These are phyloP conservation scores for Microthlaspi erraticum DNA, from an alignment of 345 rosid species.

Conservation along the genomic window DNA sequence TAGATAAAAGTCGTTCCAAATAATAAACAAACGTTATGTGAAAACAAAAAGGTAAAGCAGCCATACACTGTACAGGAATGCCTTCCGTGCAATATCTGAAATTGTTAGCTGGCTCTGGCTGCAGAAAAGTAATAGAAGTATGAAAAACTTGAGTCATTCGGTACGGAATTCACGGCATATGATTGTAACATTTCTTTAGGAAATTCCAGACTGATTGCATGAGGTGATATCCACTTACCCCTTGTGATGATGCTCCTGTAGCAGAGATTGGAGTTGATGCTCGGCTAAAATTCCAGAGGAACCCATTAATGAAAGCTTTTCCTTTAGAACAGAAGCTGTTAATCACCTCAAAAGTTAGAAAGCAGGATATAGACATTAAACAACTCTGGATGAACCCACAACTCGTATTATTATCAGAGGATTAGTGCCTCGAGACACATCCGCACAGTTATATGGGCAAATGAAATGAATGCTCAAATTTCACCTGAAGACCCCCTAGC, in stretches of 20 bases:
- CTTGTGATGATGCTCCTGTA: conserved; percentile 86
- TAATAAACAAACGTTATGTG: conserved; percentile 10
- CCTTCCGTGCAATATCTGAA: conserved; percentile 95
- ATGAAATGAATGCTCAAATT: conserved; percentile 26
- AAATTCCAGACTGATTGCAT: conserved; percentile 26
- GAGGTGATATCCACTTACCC: conserved; percentile 62
- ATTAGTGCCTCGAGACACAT: conserved; percentile 15
- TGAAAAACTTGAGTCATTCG: conserved; percentile 3
- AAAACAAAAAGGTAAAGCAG: conserved; percentile 33
- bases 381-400: conserved; percentile 13
- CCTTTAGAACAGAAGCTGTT: conserved; percentile 94
- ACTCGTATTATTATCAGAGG: conserved; percentile 16
- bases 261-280: conserved; percentile 95
- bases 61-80: conserved; percentile 95
- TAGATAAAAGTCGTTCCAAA: conserved; percentile 25
- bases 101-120: conserved; percentile 85
- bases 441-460: conserved; percentile 16
- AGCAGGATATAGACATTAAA: conserved; percentile 10
- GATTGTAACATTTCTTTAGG: neutral
- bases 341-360: conserved; percentile 47
- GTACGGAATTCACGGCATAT: conserved; percentile 11
- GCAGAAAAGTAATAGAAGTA: conserved; percentile 45
- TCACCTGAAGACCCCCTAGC: conserved; percentile 99
- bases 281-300: conserved; percentile 98
- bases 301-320: conserved; percentile 89